phyloP scores from a whole-genome alignment of 441 rosid species.

The Croton setiger region DNA sequence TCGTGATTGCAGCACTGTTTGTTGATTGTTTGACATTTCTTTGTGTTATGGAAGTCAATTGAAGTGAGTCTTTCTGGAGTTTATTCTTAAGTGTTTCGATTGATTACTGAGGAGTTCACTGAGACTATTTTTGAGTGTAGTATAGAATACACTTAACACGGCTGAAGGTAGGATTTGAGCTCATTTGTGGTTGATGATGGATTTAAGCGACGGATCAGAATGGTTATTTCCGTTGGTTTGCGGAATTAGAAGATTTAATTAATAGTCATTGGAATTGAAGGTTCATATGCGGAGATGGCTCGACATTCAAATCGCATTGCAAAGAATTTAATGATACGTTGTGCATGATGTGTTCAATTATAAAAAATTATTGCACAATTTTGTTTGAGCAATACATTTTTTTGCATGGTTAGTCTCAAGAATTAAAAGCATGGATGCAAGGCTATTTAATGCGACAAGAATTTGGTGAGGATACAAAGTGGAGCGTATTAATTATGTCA shows the following conservation, averaged over 20 bases:
- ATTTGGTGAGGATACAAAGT: background rate
- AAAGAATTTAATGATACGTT: background rate
- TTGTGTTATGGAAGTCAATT: constrained; percentile 4
- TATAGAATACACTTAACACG: background rate
- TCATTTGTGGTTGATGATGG: background rate
- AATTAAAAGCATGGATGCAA: background rate
- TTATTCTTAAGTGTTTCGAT: background rate
- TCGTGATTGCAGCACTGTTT: background rate
- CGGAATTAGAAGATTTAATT: background rate
- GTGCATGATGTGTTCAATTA: background rate
- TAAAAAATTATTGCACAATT: background rate
- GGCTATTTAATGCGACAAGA: background rate
- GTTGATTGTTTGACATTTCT: background rate
- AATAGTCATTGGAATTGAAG: background rate
- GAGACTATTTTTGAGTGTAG: background rate
- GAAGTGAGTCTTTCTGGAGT: background rate
- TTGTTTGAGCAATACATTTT: background rate
- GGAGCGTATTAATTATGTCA: background rate
- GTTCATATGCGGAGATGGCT: background rate
- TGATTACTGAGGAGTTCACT: background rate
- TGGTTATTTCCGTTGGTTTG: background rate
- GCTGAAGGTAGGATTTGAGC: background rate
- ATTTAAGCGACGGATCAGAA: background rate
- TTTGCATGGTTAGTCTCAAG: background rate
- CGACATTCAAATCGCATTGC: background rate